phyloP scores from a whole-genome alignment of 495 filamentous ascomycete species.

The Aspergillus funiculosus region DNA sequence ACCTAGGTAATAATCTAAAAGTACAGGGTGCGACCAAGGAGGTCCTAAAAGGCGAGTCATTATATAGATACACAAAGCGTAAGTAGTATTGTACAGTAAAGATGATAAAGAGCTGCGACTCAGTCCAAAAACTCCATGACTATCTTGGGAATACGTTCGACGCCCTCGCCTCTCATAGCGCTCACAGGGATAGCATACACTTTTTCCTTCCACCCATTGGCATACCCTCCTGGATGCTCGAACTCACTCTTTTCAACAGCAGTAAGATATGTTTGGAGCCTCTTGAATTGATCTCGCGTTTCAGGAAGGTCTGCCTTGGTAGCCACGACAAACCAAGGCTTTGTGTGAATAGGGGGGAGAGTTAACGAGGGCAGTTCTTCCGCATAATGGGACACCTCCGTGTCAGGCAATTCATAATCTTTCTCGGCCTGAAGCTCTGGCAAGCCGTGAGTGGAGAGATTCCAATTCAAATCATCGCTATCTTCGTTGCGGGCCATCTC shows the following conservation, averaged over 20 bases:
- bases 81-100: not conserved
- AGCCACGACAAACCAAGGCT: constrained; percentile 96
- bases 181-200: constrained; percentile 75
- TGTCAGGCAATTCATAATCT: not conserved
- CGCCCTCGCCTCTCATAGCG: constrained; percentile 78
- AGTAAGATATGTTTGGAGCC: constrained; percentile 61
- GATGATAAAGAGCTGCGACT: not conserved
- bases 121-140: constrained; percentile 66
- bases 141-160: constrained; percentile 69
- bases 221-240: constrained; percentile 65
- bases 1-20: too few relatives aligned
- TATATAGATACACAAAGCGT: not conserved
- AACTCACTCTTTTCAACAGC: constrained; percentile 51
- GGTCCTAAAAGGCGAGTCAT: too few relatives aligned
- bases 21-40: not conserved
- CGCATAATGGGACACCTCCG: constrained; percentile 13
- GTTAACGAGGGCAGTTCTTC: constrained; percentile 28
- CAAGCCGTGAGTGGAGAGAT: constrained; percentile 19
- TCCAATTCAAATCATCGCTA: constrained; percentile 31
- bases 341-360: constrained; percentile 65
- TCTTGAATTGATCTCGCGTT: constrained; percentile 70
- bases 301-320: constrained; percentile 84
- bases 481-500: constrained; percentile 48
- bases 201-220: constrained; percentile 59
- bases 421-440: constrained; percentile 22